Evolutionary conservation across 768 basidiomycete genomes (phyloP).

Genomic region (Leccinum uliginosum): DNA sequence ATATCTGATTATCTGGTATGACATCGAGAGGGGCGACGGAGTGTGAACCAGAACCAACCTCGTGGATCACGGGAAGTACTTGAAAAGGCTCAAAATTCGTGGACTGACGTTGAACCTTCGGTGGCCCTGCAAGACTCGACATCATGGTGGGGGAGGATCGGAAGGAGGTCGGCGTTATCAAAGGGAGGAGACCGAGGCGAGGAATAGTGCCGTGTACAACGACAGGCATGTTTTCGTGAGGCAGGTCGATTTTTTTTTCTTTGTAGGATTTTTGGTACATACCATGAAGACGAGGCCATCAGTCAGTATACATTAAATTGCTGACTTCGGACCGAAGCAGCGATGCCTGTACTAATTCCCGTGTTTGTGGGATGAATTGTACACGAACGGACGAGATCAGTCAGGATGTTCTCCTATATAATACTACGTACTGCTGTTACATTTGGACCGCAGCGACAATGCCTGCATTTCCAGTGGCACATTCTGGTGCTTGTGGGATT

Average conservation of each 20-base stretch:
- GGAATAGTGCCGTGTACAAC: neutral
- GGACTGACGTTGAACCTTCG: neutral
- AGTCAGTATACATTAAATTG: neutral
- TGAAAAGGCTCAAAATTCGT: neutral
- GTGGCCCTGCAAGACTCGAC: neutral
- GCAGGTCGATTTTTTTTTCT: neutral
- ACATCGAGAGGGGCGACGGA: neutral
- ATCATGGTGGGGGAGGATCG: neutral
- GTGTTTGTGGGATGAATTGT: neutral
- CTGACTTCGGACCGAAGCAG: neutral
- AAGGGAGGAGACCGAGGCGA: neutral
- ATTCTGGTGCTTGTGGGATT: neutral
- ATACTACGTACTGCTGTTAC: neutral
- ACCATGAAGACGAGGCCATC: neutral
- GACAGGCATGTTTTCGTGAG: neutral
- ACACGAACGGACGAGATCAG: neutral
- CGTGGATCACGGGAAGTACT: neutral
- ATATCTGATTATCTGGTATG: neutral
- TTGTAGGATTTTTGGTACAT: neutral
- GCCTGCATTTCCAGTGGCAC: neutral
- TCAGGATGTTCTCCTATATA: neutral
- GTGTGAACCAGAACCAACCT: neutral
- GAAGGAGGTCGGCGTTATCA: neutral
- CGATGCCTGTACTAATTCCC: neutral
- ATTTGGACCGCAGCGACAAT: neutral